Evolutionary conservation across 176 grass and related monocot genomes (phyloP), one percentile per base, ranked within the genome.

Genomic region (Oryza punctata): DNA sequence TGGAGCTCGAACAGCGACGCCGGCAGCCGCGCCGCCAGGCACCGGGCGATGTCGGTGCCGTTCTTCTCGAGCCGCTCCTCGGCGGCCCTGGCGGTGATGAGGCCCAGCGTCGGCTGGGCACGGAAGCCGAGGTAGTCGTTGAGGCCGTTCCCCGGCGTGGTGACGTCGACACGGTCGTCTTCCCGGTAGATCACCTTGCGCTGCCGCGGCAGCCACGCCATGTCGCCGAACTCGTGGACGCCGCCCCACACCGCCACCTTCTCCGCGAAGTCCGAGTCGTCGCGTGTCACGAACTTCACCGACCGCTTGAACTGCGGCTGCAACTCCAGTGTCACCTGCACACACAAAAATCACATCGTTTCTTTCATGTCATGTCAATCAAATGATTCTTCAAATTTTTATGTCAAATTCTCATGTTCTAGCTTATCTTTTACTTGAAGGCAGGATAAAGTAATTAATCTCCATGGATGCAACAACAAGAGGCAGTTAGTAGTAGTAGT

Each of bases 171-270:
- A 10, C 85, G 85, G 72, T 76, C 61, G 38, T 82, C 85, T 19
- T 59, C 1, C 26, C 85, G 85, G 78, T 87, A 87, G 64, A 87
- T 47, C 1, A 82, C 63, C 78, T 82, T 69, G 13, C 78, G 1
- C 49, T 82, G 63, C 1, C 52, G 14, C 13, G 85, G 85, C 19
- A 82, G 64, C 85, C 85, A 87, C 4, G 64, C 26, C 47, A 87
- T 26, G 85, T 87, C 85, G 6, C 78, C 85, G 37, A 87, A 87
- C 72, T 87, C 85, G 49, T 87, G 72, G 35, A 76, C 35, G 14
- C 7, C 12, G 0, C 85, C 78, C 85, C 85, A 87, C 12, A 26
- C 12, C 13, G 49, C 64, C 27, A 32, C 64, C 10, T 76, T 25
- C 35, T 69, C 72, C 10, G 64, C 78, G 13, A 87, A 7, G 38